Evolutionary conservation across 768 basidiomycete species (phyloP).

Genomic region (Collybiopsis luxurians): DNA sequence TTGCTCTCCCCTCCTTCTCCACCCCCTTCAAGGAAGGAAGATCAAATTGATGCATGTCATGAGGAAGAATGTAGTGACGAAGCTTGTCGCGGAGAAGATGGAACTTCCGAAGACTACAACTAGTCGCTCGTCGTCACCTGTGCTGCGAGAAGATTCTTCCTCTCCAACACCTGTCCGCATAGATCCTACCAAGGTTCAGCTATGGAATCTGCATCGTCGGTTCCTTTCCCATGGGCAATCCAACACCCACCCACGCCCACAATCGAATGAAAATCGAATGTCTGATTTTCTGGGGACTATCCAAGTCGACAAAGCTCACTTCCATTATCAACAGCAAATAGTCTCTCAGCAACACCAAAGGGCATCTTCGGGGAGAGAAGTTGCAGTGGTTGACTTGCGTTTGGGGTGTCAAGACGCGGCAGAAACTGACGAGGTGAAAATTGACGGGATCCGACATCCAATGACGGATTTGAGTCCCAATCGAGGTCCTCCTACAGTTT

Average conservation of each 20-base stretch:
- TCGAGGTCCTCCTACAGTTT: slow-evolving; percentile 1
- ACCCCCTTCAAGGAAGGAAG: slow-evolving; percentile 38
- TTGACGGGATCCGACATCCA: not conserved
- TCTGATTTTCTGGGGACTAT: not conserved
- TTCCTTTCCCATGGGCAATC: slow-evolving; percentile 21
- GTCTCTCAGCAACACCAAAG: slow-evolving; percentile 30
- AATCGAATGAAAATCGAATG: not conserved
- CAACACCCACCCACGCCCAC: not conserved
- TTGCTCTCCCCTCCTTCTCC: slow-evolving; percentile 63
- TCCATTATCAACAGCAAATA: not conserved
- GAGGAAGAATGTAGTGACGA: slow-evolving; percentile 67
- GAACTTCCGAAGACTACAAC: slow-evolving; percentile 35
- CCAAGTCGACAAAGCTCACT: not conserved
- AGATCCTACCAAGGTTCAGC: not conserved
- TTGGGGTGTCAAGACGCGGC: not conserved
- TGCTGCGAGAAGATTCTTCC: not conserved
- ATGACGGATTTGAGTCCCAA: slow-evolving; percentile 1
- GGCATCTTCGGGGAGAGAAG: slow-evolving; percentile 48
- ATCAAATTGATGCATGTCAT: slow-evolving; percentile 67
- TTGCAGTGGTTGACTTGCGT: slow-evolving; percentile 3
- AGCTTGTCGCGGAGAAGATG: slow-evolving; percentile 60
- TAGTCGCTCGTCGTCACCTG: not conserved
- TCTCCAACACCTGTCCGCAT: not conserved
- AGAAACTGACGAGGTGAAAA: not conserved
- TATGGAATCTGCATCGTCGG: slow-evolving; percentile 26